Conservation (phyloP, 1,284 basidiomycete species). For the Puccinia triticina region DNA sequence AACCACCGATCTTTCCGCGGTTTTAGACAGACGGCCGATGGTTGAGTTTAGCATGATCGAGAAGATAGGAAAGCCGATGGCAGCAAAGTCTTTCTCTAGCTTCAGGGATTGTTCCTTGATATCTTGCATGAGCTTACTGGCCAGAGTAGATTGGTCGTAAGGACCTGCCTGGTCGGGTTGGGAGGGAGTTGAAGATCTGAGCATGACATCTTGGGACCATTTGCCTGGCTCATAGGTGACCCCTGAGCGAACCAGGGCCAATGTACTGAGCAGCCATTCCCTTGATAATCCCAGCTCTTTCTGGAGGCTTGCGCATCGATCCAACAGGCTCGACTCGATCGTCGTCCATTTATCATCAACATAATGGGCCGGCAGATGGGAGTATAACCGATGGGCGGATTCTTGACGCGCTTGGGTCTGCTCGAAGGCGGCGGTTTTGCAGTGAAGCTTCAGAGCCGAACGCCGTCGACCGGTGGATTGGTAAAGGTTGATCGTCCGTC, state of each 20-base stretch:
- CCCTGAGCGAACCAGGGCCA: constrained; percentile 57
- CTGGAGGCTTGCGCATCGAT: constrained; percentile 53
- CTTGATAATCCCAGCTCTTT: constrained; percentile 54
- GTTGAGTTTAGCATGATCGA: constrained; percentile 64
- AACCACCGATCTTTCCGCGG: constrained; percentile 70
- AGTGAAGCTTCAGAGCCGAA: constrained; percentile 80
- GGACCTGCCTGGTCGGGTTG: neutral
- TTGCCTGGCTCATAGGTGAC: constrained; percentile 51
- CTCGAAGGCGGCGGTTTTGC: constrained; percentile 80
- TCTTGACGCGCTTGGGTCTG: constrained; percentile 72
- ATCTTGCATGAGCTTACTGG: constrained; percentile 65
- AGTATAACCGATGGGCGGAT: constrained; percentile 71
- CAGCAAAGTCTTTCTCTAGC: constrained; percentile 69
- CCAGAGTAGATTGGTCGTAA: constrained; percentile 56
- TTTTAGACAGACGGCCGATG: constrained; percentile 61
- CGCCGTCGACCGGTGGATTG: constrained; percentile 77
- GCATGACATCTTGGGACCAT: constrained; percentile 54
- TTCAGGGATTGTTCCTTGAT: constrained; percentile 65
- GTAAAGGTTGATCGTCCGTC: constrained; percentile 79
- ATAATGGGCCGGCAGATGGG: constrained; percentile 78
- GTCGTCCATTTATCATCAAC: constrained; percentile 62
- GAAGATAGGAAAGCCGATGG: constrained; percentile 71
- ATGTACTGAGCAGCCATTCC: constrained; percentile 55
- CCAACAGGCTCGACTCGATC: constrained; percentile 53
- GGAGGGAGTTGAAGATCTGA: neutral